Base-by-base conservation (phyloP, 345 rosid genomes). In the Litchi chinensis region DNA sequence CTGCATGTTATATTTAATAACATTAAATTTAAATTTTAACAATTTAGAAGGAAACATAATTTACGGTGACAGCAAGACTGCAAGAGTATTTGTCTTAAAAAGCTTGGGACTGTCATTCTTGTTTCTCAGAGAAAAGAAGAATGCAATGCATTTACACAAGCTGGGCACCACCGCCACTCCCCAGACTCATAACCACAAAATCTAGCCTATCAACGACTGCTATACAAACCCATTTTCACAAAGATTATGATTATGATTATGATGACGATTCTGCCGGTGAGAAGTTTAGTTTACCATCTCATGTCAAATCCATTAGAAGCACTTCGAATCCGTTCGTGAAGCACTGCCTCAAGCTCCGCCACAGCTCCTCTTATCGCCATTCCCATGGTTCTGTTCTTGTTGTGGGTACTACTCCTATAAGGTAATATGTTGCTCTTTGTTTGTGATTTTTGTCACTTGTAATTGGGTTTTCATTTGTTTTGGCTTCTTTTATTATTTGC, bases 291-390 rank as follows among this genome's bases (percentile, higher is more conserved):
- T 77, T 89, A 28, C 93, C 90, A 18, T 83, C 85, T 43, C 88
- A 87, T 79, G 84, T 91, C 24, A 81, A 89, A 10, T 83, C 82
- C 72, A 89, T 95, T 64, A 77, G 90, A 4, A 92, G 98, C 84
- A 83, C 95, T 21, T 81, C 97, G 52, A 95, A 95, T 85, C 91
- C 98, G 41, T 92, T 92, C 77, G 90, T 95, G 43, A 93, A 91
- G 82, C 98, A 93, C 87, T 95, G 99, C 78, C 86, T 91, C 62
- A 95, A 91, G 91, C 98, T 95, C 64, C 89, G 88, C 8, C 91
- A 83, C 56, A 90, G 87, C 89, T 87, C 99, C 50, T 87, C 95
- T 78, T 93, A 95, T 72, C 97, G 99, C 68, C 94, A 91, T 84
- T 79, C 89, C 50, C 94, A 93, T 85, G 83, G 85, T 74, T 89